These are phyloP conservation scores for Nicotiana rustica DNA, from an alignment of 305 asterid species.

Conservation along the genomic window DNA sequence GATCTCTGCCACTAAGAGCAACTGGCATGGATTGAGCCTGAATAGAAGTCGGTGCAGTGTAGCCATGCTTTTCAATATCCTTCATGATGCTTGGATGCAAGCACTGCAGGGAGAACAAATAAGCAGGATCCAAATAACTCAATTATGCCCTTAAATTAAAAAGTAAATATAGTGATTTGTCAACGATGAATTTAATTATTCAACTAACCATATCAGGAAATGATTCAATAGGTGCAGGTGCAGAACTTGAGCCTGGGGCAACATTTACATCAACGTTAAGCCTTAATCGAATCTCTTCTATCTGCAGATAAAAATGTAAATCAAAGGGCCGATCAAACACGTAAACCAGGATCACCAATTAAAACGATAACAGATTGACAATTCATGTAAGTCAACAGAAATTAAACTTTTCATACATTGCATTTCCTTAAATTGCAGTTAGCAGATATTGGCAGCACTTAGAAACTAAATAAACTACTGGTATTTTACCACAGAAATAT, in stretches of 20 bases:
- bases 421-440: slow-evolving; percentile 6
- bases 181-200: slow-evolving; percentile 36
- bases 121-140: slow-evolving; percentile 1
- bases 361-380: not conserved
- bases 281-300: slow-evolving; percentile 78
- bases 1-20: slow-evolving; percentile 90
- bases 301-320: slow-evolving; percentile 50
- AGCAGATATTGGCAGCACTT: not conserved
- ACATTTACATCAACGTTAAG: slow-evolving; percentile 82
- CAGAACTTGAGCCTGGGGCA: slow-evolving; percentile 65
- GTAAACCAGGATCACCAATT: slow-evolving; percentile 26
- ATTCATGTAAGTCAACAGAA: not conserved
- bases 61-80: slow-evolving; percentile 81
- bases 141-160: not conserved
- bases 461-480: not conserved
- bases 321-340: slow-evolving; percentile 29
- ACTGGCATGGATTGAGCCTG: slow-evolving; percentile 97
- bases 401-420: not conserved
- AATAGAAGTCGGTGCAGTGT: slow-evolving; percentile 84
- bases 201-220: slow-evolving; percentile 75
- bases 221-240: slow-evolving; percentile 91
- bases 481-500: not conserved
- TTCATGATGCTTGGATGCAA: slow-evolving; percentile 76
- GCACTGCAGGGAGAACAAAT: slow-evolving; percentile 58
- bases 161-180: slow-evolving; percentile 23